Conservation (phyloP, 2,329 filamentous ascomycete genomes). For the Bipolaris sorokiniana region DNA sequence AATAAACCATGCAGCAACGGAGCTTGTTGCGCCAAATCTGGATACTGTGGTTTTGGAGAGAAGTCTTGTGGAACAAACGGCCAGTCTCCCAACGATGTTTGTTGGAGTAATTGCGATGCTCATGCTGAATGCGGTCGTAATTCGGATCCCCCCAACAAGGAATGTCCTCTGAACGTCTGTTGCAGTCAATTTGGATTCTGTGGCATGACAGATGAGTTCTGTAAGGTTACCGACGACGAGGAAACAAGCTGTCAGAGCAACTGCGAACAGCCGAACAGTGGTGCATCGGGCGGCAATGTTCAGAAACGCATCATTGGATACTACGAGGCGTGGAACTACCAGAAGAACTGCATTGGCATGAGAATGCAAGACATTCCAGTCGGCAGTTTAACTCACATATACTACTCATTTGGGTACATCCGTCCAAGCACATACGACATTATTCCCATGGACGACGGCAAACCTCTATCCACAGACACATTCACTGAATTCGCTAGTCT, state of each 20-base stretch:
- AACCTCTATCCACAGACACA: background rate
- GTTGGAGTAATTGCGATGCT: too few relatives aligned
- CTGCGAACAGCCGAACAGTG: constrained; percentile 3
- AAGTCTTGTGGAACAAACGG: too few relatives aligned
- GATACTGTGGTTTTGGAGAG: too few relatives aligned
- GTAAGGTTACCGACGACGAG: too few relatives aligned
- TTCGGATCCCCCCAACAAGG: too few relatives aligned
- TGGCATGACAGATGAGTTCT: too few relatives aligned
- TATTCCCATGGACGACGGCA: background rate
- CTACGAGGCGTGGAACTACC: constrained; percentile 6
- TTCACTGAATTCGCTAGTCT: constrained; percentile 16
- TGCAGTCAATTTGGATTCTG: too few relatives aligned
- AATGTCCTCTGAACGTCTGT: too few relatives aligned
- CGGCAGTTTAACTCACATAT: background rate
- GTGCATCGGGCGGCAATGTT: background rate
- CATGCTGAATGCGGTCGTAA: too few relatives aligned
- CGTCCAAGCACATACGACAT: background rate
- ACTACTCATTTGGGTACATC: constrained; percentile 7
- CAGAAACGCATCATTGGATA: constrained; percentile 6
- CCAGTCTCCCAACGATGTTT: too few relatives aligned
- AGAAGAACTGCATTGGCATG: constrained; percentile 1
- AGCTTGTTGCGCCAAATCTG: too few relatives aligned
- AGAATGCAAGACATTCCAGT: background rate
- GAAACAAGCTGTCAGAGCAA: constrained; percentile 7
- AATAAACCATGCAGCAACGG: too few relatives aligned